Conservation (phyloP, 441 rosid species). For the Pelargonium australe region DNA sequence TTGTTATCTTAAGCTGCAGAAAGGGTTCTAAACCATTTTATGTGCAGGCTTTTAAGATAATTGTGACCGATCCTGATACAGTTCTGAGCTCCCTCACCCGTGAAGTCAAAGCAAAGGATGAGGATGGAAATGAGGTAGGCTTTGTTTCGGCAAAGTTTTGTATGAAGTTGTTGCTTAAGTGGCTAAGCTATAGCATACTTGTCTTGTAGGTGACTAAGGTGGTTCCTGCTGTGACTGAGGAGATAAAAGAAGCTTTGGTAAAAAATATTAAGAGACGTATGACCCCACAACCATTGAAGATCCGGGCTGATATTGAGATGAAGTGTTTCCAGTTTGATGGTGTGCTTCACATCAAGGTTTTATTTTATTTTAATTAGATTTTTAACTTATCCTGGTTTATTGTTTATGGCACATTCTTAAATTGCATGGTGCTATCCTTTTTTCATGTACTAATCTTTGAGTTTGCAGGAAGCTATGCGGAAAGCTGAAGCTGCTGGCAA, state of each 20-base stretch:
- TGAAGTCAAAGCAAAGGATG: slow-evolving; percentile 75
- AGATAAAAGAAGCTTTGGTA: slow-evolving; percentile 73
- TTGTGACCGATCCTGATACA: slow-evolving; percentile 86
- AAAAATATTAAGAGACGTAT: slow-evolving; percentile 88
- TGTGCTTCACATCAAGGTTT: slow-evolving; percentile 90
- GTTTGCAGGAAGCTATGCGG: slow-evolving; percentile 78
- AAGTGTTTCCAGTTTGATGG: slow-evolving; percentile 96
- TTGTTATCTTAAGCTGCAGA: slow-evolving; percentile 2
- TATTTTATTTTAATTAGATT: neutral
- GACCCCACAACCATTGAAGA: slow-evolving; percentile 95
- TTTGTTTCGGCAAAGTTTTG: slow-evolving; percentile 11
- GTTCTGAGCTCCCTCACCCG: slow-evolving; percentile 67
- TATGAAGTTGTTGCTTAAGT: slow-evolving; percentile 9
- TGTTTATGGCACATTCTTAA: neutral
- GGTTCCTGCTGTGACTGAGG: slow-evolving; percentile 80
- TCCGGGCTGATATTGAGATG: slow-evolving; percentile 93
- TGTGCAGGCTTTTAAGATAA: slow-evolving; percentile 80
- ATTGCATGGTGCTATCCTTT: neutral
- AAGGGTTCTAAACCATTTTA: slow-evolving; percentile 3
- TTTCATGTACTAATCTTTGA: slow-evolving; percentile 17
- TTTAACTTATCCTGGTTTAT: neutral
- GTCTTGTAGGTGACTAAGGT: slow-evolving; percentile 54
- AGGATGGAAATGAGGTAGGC: slow-evolving; percentile 83
- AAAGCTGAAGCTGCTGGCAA: slow-evolving; percentile 95
- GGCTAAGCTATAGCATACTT: slow-evolving; percentile 14